These are phyloP conservation scores for Echinochloa phyllopogon DNA, from an alignment of 176 grass and related monocot genomes.

Conservation along the genomic window DNA sequence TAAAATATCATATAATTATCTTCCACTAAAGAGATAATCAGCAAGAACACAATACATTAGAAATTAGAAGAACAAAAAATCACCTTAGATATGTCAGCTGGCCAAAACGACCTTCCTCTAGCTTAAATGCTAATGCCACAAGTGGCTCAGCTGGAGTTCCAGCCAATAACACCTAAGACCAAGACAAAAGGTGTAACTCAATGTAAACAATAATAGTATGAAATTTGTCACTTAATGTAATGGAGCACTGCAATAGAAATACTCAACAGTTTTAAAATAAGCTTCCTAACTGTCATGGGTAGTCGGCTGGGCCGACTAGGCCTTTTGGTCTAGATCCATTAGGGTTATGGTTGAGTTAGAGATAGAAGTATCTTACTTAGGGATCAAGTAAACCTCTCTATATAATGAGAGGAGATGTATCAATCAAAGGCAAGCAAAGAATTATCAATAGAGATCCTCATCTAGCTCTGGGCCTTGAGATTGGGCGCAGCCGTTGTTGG, in stretches of 20 bases:
- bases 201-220: slow-evolving; percentile 16
- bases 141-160: slow-evolving; percentile 78
- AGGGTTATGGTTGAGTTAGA: no score
- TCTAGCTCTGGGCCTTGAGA: no score
- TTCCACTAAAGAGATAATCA: slow-evolving; percentile 35
- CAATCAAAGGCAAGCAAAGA: no score
- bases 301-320: no score
- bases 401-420: no score
- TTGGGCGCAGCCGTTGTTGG: no score
- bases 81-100: slow-evolving; percentile 98
- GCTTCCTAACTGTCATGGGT: no score
- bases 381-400: no score
- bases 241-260: neutral
- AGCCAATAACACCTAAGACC: slow-evolving; percentile 69
- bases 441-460: no score
- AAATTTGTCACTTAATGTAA: slow-evolving; percentile 25
- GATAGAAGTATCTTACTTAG: no score
- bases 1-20: slow-evolving; percentile 7
- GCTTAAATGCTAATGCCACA: slow-evolving; percentile 94
- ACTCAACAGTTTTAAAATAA: neutral
- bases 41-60: neutral
- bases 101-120: slow-evolving; percentile 99
- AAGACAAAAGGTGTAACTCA: slow-evolving; percentile 36
- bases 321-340: no score
- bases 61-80: slow-evolving; percentile 24